These are phyloP conservation scores for Malassezia globosa DNA, from an alignment of 1,284 basidiomycete genomes.

Conservation along the genomic window DNA sequence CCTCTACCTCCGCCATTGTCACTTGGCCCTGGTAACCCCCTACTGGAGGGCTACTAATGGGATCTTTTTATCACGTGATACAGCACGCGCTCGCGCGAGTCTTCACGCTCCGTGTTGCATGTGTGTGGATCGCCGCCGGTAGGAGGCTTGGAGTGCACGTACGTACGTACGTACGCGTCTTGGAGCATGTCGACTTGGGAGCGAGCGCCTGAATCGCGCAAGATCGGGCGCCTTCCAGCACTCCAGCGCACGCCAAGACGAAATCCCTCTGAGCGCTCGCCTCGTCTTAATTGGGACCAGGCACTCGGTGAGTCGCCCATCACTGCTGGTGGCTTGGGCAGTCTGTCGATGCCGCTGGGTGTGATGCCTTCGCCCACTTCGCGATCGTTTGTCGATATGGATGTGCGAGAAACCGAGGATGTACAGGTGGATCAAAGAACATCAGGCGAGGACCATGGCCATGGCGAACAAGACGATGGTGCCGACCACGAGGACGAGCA, in stretches of 20 bases:
- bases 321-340: neutral
- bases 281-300: slow-evolving; percentile 3
- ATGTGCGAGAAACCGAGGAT: neutral
- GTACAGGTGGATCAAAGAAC: too few relatives aligned
- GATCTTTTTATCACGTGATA: slow-evolving; percentile 8
- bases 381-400: too few relatives aligned
- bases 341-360: neutral
- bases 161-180: slow-evolving; percentile 6
- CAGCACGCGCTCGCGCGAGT: neutral
- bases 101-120: too few relatives aligned
- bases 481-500: neutral
- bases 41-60: too few relatives aligned
- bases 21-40: too few relatives aligned
- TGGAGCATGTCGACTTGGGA: neutral
- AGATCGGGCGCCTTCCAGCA: slow-evolving; percentile 12
- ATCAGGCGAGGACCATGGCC: neutral
- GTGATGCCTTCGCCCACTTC: neutral
- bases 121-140: too few relatives aligned
- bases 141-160: too few relatives aligned
- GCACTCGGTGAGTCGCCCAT: slow-evolving; percentile 15
- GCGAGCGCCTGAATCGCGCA: slow-evolving; percentile 7
- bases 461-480: slow-evolving; percentile 6
- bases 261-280: neutral
- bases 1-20: too few relatives aligned
- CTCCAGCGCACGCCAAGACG: neutral